Evolutionary conservation across 805 yeast genomes (phyloP).

Genomic region (Candida broadrunensis): DNA sequence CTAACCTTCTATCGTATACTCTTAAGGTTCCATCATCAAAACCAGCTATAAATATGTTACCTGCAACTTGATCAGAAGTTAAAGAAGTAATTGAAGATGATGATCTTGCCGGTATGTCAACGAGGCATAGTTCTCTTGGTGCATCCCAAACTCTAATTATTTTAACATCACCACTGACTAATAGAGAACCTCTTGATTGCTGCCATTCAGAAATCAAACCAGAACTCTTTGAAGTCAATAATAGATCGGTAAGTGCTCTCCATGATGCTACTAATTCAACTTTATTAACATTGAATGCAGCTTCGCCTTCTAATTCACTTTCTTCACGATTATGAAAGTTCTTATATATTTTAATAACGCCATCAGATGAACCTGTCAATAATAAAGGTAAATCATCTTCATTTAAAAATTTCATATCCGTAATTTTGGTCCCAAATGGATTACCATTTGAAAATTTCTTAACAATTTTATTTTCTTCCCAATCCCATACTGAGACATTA

Average conservation of each 20-base stretch:
- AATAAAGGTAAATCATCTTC: slow-evolving; percentile 89
- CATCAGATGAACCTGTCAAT: slow-evolving; percentile 89
- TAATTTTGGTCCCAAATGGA: slow-evolving; percentile 83
- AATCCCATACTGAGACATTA: slow-evolving; percentile 82
- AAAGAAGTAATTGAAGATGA: slow-evolving; percentile 83
- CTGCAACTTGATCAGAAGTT: slow-evolving; percentile 94
- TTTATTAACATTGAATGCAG: slow-evolving; percentile 24
- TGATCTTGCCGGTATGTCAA: slow-evolving; percentile 88
- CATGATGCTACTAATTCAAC: slow-evolving; percentile 78
- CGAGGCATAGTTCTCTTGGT: slow-evolving; percentile 80
- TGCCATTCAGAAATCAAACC: slow-evolving; percentile 95
- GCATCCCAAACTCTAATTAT: slow-evolving; percentile 96
- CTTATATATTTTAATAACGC: slow-evolving; percentile 84
- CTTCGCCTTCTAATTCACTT: slow-evolving; percentile 14
- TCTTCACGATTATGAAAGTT: slow-evolving; percentile 53
- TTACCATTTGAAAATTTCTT: slow-evolving; percentile 78
- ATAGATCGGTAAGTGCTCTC: slow-evolving; percentile 87
- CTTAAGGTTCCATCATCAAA: slow-evolving; percentile 87
- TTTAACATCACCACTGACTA: slow-evolving; percentile 94
- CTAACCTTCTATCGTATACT: slow-evolving; percentile 86
- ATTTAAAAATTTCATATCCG: slow-evolving; percentile 81
- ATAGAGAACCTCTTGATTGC: slow-evolving; percentile 85
- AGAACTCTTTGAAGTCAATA: slow-evolving; percentile 74
- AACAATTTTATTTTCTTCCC: slow-evolving; percentile 60
- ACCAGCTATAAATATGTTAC: slow-evolving; percentile 86